Evolutionary conservation across 306 rosid species (phyloP), one percentile per base, ranked within the genome.

Genomic region (Corylus avellana): DNA sequence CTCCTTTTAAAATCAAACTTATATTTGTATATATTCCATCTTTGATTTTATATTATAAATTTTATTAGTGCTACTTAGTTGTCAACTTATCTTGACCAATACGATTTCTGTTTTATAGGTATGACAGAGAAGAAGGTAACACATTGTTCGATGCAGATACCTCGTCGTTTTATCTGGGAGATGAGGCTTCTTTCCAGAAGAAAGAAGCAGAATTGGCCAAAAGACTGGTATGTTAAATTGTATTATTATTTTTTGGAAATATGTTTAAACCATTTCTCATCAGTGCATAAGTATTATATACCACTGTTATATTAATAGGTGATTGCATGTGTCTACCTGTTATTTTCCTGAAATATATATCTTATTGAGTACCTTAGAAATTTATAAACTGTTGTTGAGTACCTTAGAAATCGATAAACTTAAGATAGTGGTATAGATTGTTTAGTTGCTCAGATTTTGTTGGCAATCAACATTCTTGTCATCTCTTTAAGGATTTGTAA

Each of bases 141-240:
- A 86, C 97, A 66, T 66, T 87, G 92, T 92, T 78, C 69, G 98
- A 95, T 79, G 75, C 90, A 0, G 98, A 95, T 83, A 90, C 85
- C 83, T 87, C 98, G 7, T 90, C 97, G 9, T 58, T 83, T 69
- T 95, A 90, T 82, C 88, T 91, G 54, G 98, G 97, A 64, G 97
- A 95, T 5, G 98, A 92, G 70, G 94, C 94, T 86, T 86, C 98
- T 42, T 85, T 91, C 82, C 96, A 95, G 90, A 95, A 95, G 90
- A 95, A 92, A 86, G 98, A 95, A 88, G 98, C 98, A 20, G 98
- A 95, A 85, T 83, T 95, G 85, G 97, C 98, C 73, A 95, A 91
- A 89, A 89, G 91, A 84, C 89, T 95, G 97, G 98, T 95, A 92
- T 56, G 78, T 82, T 47, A 61, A 69, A 18, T 44, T 77, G 37